These are phyloP conservation scores for Saraca asoca DNA, from an alignment of 331 rosid genomes.

Conservation along the genomic window DNA sequence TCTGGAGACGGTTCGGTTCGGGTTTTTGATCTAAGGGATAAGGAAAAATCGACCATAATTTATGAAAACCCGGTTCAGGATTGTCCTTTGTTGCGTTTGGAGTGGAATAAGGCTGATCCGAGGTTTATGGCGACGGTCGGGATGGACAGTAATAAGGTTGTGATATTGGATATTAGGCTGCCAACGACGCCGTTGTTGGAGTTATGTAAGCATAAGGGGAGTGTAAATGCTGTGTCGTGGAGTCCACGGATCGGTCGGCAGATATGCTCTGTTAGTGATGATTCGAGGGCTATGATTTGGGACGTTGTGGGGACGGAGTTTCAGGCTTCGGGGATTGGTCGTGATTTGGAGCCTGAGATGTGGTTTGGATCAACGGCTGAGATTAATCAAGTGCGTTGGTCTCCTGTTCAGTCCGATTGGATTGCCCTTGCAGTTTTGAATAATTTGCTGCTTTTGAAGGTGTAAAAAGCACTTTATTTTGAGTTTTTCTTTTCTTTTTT, in stretches of 20 bases:
- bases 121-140: conserved; percentile 65
- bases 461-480: conserved; percentile 27
- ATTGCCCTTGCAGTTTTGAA: conserved; percentile 53
- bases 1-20: conserved; percentile 77
- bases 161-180: conserved; percentile 62
- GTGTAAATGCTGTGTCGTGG: conserved; percentile 71
- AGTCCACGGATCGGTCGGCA: conserved; percentile 51
- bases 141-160: conserved; percentile 60
- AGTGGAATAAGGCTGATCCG: conserved; percentile 69
- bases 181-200: conserved; percentile 64
- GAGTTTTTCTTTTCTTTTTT: too few relatives aligned
- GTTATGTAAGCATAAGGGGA: conserved; percentile 47
- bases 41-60: conserved; percentile 66
- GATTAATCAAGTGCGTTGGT: conserved; percentile 69
- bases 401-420: conserved; percentile 55
- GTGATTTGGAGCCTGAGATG: conserved; percentile 48
- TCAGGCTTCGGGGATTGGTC: conserved; percentile 1
- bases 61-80: conserved; percentile 55
- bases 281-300: conserved; percentile 71
- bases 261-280: conserved; percentile 61
- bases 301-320: conserved; percentile 45
- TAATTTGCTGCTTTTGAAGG: conserved; percentile 58
- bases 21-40: conserved; percentile 65
- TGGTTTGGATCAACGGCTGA: conserved; percentile 57
- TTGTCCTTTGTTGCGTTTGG: conserved; percentile 56